Base-by-base conservation (phyloP, 106 monocot species). In the Acorus calamus region DNA sequence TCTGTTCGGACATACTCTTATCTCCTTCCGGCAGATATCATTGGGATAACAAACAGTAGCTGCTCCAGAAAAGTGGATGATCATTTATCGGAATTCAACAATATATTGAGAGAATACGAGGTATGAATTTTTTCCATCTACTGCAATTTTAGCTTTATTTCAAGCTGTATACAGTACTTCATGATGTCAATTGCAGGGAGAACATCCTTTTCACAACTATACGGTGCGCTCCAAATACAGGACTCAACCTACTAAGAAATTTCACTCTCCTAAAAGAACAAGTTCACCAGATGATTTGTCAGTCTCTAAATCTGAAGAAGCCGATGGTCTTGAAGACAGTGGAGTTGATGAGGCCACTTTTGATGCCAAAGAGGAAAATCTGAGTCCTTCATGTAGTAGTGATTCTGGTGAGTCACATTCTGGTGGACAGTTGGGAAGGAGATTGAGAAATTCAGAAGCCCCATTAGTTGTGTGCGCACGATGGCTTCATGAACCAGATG, bases 121-220 rank as follows among this genome's bases (percentile, higher is more conserved):
- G 94, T 82, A 67, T 57, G 53, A n/a, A 4, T 52, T 45, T 3
- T 0, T 10, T 47, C 5, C 3, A 45, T 57, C 2, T 14, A 46
- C 8, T 46, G 47, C 5, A 63, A 14, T 7, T n/a, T n/a, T n/a
- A n/a, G n/a, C 46, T 13, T 56, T 28, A 2, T 57, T 66, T 59
- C 52, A 8, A 44, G 43, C 12, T 50, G 5, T 63, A 2, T 50
- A 14, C n/a, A 47, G 12, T 50, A 13, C 13, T 64, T 64, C 2
- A 50, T 4, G 13, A n/a, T 46, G 6, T 47, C 13, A 7, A 14
- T 52, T 77, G 58, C 66, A 92, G 94, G 94, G 94, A 44, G 80
- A 94, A 6, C 81, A 89, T 84, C 84, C 89, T 73, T 94, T 90
- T 64, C 94, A 90, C 62, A 94, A 94, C 64, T 94, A 90, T 63